Base-by-base conservation (phyloP, 192 early-diverging fungal genomes). In the Umbelopsis vinacea region DNA sequence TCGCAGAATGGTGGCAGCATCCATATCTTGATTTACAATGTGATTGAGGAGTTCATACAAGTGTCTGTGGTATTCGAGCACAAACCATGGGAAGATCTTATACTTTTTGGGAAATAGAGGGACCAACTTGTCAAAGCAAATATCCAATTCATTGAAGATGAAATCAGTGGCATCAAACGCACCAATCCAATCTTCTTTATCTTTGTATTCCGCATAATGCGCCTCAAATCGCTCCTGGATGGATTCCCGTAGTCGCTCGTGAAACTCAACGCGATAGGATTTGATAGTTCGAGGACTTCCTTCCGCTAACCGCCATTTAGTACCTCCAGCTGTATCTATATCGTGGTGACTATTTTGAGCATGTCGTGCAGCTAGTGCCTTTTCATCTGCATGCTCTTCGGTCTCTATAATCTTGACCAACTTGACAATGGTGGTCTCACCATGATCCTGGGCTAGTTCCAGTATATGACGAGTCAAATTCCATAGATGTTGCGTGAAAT, bases 41-140 rank as follows among this genome's bases (percentile, higher is more conserved):
- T 85, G 83, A 77, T 94, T 89, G 19, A 93, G 83, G 70, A 91
- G 84, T 26, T 91, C 89, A 67, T 97, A 96, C 2, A 98, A 91
- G 35, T 93, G 88, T 54, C 91, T 91, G 81, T 99, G 98, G 78
- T 97, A 99, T 84, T 96, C 96, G 35, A 96, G 83, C 3, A 98
- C 93, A 80, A 92, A 97, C 71, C 95, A 91, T 46, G 94, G 92
- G 79, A 98, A 98, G n/a, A 98, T 93, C 71, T 92, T 94, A 86
- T 95, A 98, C 38, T 90, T 90, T 54, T 90, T 88, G 8, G 98
- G 97, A 66, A 98, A 97, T 7, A 86, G 86, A 17, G 96, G 94
- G 26, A 87, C 88, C 5, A 99, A 81, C 11, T 95, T 92, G 77
- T 98, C 95, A 74, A 89, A 89, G 0, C 97, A 93, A 67, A 97